These are phyloP conservation scores for Kodamaea plutei DNA, from an alignment of 1,139 yeast species.

Conservation along the genomic window DNA sequence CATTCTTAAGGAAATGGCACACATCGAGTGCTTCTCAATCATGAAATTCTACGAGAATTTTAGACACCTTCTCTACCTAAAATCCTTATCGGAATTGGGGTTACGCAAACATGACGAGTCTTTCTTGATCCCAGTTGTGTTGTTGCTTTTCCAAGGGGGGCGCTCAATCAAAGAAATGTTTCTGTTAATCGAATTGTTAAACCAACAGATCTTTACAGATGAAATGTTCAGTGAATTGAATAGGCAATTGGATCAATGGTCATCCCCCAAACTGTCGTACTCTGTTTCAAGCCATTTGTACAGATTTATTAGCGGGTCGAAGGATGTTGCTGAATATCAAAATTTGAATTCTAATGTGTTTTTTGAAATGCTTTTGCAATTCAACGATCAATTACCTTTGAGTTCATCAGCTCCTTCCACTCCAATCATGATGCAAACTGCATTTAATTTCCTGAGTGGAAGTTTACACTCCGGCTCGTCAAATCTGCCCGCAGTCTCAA, in stretches of 20 bases:
- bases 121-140: constrained; percentile 37
- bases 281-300: constrained; percentile 14
- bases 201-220: constrained; percentile 29
- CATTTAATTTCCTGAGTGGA: constrained; percentile 8
- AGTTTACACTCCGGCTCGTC: constrained; percentile 1
- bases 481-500: too few species aligned
- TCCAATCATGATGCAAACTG: constrained; percentile 28
- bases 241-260: constrained; percentile 27
- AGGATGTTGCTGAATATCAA: constrained; percentile 30
- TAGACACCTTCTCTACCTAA: constrained; percentile 32
- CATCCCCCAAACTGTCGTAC: constrained; percentile 13
- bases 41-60: constrained; percentile 23
- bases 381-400: constrained; percentile 41
- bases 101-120: constrained; percentile 38
- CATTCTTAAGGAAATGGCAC: constrained; percentile 18
- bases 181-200: constrained; percentile 31
- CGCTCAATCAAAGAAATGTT: constrained; percentile 26
- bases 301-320: constrained; percentile 22
- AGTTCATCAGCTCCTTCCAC: constrained; percentile 46
- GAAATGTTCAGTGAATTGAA: constrained; percentile 27
- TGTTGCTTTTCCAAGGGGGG: constrained; percentile 26
- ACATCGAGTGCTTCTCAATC: constrained; percentile 11
- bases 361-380: constrained; percentile 34
- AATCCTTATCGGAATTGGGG: constrained; percentile 36
- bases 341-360: constrained; percentile 26